Conservation (phyloP, 2,329 filamentous ascomycete species). For the Neoarthrinium moseri region DNA sequence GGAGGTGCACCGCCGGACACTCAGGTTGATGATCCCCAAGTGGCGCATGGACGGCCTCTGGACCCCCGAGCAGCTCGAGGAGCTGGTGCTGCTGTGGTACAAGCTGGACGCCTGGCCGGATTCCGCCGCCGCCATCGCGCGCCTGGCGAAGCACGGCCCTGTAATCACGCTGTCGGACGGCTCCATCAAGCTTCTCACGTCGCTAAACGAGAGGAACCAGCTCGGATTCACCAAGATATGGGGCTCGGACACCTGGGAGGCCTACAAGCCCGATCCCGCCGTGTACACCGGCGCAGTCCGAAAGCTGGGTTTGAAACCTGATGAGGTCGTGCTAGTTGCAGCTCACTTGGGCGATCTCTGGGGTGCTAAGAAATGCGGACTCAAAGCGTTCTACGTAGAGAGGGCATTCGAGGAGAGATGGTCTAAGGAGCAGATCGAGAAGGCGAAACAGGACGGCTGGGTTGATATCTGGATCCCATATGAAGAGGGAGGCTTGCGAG, state of each 20-base stretch:
- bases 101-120: slow-evolving; percentile 58
- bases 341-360: slow-evolving; percentile 58
- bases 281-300: slow-evolving; percentile 58
- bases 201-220: slow-evolving; percentile 46
- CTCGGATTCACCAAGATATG: slow-evolving; percentile 54
- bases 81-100: slow-evolving; percentile 58
- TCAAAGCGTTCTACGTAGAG: slow-evolving; percentile 61
- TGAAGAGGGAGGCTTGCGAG: slow-evolving; percentile 1
- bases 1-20: slow-evolving; percentile 54
- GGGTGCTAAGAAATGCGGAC: slow-evolving; percentile 55
- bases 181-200: slow-evolving; percentile 51
- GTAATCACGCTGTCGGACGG: slow-evolving; percentile 61
- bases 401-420: slow-evolving; percentile 53
- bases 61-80: slow-evolving; percentile 54
- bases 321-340: slow-evolving; percentile 59
- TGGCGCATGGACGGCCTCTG: slow-evolving; percentile 51
- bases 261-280: slow-evolving; percentile 58
- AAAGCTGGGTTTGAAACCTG: slow-evolving; percentile 43
- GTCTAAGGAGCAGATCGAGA: slow-evolving; percentile 36
- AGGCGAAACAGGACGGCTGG: slow-evolving; percentile 45
- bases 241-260: slow-evolving; percentile 56
- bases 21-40: slow-evolving; percentile 45
- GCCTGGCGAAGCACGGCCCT: slow-evolving; percentile 43
- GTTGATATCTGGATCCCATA: slow-evolving; percentile 55
- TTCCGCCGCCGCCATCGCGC: slow-evolving; percentile 41